These are phyloP conservation scores for Melaleuca quinquenervia DNA, from an alignment of 345 rosid species.

Conservation along the genomic window DNA sequence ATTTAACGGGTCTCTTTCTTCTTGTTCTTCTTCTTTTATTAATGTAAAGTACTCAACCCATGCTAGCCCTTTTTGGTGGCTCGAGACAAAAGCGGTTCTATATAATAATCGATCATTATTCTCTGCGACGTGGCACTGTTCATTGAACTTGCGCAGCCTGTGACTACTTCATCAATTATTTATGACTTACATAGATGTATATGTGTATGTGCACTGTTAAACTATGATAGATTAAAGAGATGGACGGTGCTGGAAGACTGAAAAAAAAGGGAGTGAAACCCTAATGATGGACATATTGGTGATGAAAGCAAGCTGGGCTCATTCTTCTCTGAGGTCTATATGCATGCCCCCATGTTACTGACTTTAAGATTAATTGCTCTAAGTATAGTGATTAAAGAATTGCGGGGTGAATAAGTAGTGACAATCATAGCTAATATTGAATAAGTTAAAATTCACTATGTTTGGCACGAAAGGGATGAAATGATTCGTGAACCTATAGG, in stretches of 20 bases:
- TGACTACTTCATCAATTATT: not conserved
- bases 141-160: not conserved
- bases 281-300: not conserved
- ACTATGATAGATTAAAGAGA: not conserved
- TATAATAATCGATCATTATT: not conserved
- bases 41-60: not conserved
- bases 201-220: not conserved
- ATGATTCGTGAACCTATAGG: not conserved
- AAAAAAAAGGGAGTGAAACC: not conserved
- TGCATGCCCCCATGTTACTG: not conserved
- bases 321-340: not conserved
- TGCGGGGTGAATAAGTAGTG: not conserved
- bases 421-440: not conserved
- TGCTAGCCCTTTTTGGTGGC: conserved; percentile 17
- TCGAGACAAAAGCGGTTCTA: conserved; percentile 8
- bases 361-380: not conserved
- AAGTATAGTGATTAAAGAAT: not conserved
- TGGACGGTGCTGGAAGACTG: not conserved
- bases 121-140: not conserved
- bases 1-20: not conserved
- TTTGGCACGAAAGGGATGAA: not conserved
- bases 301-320: not conserved
- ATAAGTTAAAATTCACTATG: not conserved
- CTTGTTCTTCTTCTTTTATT: not conserved
- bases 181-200: not conserved